Percentiles rank a stretch among this genome's conserved stretches.
These are phyloP conservation scores for Epipyxis sp. DNA, from an alignment of 108 stramenopile species.

Conservation along the genomic window DNA sequence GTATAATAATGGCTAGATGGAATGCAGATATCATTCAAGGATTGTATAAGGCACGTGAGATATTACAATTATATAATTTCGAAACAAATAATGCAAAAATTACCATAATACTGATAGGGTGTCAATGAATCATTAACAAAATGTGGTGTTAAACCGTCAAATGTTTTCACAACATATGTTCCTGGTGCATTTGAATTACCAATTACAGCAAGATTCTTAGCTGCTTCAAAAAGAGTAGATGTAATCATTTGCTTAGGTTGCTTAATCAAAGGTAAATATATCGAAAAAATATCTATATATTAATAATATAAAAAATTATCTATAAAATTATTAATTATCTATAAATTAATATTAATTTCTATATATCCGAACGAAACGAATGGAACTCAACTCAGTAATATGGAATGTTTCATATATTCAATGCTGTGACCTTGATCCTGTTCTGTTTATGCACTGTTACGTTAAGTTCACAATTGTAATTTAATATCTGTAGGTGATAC, in stretches of 20 bases:
- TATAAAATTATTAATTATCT: no score
- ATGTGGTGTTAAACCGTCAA: slow-evolving; percentile 22
- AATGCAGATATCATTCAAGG: slow-evolving; percentile 48
- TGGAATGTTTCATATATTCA: no score
- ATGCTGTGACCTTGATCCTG: no score
- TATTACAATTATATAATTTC: background rate
- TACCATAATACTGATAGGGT: background rate
- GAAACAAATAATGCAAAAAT: background rate
- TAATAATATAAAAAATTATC: no score
- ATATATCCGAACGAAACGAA: no score
- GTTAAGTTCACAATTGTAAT: no score
- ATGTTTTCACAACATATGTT: slow-evolving; percentile 74
- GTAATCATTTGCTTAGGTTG: slow-evolving; percentile 89
- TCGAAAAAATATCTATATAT: no score
- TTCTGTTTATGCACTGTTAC: no score
- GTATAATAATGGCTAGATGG: slow-evolving; percentile 56
- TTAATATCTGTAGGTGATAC: no score
- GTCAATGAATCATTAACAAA: slow-evolving; percentile 4
- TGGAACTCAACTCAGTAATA: no score
- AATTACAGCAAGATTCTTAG: slow-evolving; percentile 80
- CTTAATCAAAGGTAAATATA: slow-evolving; percentile 97
- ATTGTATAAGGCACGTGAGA: slow-evolving; percentile 30
- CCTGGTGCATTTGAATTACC: slow-evolving; percentile 96
- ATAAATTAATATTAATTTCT: no score
- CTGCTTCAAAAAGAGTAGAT: slow-evolving; percentile 87